Base-by-base conservation (phyloP, 2,329 filamentous ascomycete species). In the Aureobasidium sp. region DNA sequence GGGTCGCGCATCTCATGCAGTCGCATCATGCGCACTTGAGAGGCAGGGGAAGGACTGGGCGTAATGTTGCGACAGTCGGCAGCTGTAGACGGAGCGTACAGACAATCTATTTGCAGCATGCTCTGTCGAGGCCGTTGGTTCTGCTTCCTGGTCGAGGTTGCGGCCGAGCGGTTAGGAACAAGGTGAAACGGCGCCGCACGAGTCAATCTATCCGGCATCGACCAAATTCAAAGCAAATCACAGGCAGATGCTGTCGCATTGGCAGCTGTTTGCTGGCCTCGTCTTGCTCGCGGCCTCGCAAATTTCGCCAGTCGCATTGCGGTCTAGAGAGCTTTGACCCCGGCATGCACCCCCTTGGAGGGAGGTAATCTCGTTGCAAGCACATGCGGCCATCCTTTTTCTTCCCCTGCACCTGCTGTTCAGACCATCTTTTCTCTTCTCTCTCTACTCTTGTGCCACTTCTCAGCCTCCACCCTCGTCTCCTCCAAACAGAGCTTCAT, bases 381-480 rank as follows among this genome's bases (percentile, higher is more conserved):
- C 57, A 51, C 57, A 60, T 49, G 57, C 57, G 57, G 44, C 39
- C 39, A 36, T 60, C 45, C 57, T 60, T 60, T 49, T 60, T 60
- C 57, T 49, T 51, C 55, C 22, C n/a, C 55, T 58, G 42, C 41
- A 29, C 31, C 55, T 58, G 55, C 55, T 58, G 45, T 49, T 51
- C 45, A 60, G 45, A 29, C 22, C 29, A 51, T 47, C 57, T 49
- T 51, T 60, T 49, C 34, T 60, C 44, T 49, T 42, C 37, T 31
- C 45, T 15, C 45, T 60, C 44, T 45, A 45, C 53, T 57, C 51
- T 57, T 57, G 53, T 57, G 53, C 53, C 53, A 57, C 53, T 44
- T 57, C 53, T 57, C 53, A 57, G 53, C 53, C 53, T 57, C 53
- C 20, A 9, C 3, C 27, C 41, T 20, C 27, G n/a, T 39, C 22